phyloP scores from a whole-genome alignment of 1,284 basidiomycete genomes.

The Apiotrichum laibachii region DNA sequence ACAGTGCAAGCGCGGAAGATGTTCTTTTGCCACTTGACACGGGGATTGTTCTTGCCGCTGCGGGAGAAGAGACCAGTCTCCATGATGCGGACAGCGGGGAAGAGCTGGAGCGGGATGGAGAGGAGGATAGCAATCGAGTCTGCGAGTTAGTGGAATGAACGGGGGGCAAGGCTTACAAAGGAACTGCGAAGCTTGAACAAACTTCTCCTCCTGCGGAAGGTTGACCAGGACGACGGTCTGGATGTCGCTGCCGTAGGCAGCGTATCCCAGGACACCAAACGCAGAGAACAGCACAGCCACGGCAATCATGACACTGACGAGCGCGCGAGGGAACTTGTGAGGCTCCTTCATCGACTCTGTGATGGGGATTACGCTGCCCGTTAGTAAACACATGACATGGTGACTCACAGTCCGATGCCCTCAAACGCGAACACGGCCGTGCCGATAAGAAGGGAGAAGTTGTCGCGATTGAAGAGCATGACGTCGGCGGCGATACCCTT shows the following conservation, averaged over 20 bases:
- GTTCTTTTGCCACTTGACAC: constrained; percentile 82
- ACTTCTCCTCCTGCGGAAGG: constrained; percentile 75
- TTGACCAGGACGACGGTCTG: constrained; percentile 96
- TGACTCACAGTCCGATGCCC: constrained; percentile 81
- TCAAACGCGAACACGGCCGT: constrained; percentile 99
- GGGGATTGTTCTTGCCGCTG: constrained; percentile 65
- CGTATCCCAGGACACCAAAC: constrained; percentile 83
- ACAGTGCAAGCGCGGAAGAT: constrained; percentile 77
- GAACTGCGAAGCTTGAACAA: constrained; percentile 84
- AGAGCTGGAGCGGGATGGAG: constrained; percentile 90
- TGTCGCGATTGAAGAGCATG: constrained; percentile 79
- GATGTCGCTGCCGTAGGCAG: constrained; percentile 81
- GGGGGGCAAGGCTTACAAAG: constrained; percentile 56
- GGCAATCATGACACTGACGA: constrained; percentile 83
- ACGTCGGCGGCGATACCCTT: constrained; percentile 73
- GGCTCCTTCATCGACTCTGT: constrained; percentile 94
- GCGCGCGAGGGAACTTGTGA: constrained; percentile 80
- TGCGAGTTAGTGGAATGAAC: constrained; percentile 16
- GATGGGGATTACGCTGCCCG: constrained; percentile 75
- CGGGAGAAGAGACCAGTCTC: constrained; percentile 89
- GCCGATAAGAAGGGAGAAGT: constrained; percentile 89
- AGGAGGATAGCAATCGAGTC: constrained; percentile 86
- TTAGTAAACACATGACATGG: constrained; percentile 7
- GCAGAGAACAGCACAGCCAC: constrained; percentile 76
- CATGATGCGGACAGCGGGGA: constrained; percentile 95